phyloP scores from a whole-genome alignment of 1,139 yeast species.

The Suhomyces maxii region DNA sequence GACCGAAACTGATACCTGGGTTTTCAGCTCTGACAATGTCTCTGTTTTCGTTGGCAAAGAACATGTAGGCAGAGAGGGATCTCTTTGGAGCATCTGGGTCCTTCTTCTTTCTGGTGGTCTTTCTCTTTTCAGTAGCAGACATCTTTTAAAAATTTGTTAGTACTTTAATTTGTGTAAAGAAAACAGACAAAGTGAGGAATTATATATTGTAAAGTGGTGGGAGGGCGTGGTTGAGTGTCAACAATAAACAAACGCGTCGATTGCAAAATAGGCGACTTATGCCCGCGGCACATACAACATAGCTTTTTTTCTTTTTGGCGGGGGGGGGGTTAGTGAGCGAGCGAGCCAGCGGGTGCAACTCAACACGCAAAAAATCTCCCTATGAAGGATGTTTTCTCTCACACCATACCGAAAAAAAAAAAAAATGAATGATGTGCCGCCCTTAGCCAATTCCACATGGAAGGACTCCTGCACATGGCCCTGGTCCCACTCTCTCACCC shows the following conservation, averaged over 20 bases:
- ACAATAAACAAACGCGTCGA: conserved; percentile 10
- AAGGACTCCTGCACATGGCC: conserved; percentile 6
- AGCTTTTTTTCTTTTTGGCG: too few species aligned
- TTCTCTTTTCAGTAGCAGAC: conserved; percentile 44
- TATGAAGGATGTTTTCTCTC: neutral
- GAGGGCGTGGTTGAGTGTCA: conserved; percentile 1
- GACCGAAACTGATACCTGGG: conserved; percentile 92
- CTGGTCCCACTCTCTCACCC: conserved; percentile 1
- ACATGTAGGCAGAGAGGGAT: conserved; percentile 97
- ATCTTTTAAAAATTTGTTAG: conserved; percentile 14
- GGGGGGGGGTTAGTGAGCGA: neutral
- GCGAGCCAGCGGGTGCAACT: neutral
- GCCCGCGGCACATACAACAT: too few species aligned
- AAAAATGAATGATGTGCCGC: neutral
- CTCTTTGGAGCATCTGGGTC: conserved; percentile 99
- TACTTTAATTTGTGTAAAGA: conserved; percentile 3
- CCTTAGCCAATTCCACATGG: conserved; percentile 2
- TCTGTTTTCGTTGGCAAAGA: conserved; percentile 96
- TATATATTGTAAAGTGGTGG: neutral
- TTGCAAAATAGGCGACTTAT: neutral
- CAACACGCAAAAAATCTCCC: too few species aligned
- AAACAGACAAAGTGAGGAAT: neutral
- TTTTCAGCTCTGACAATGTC: conserved; percentile 91
- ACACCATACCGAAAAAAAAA: neutral
- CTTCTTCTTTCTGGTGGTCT: conserved; percentile 53